Conservation (phyloP, 129 eudicot genomes). For the Erigeron canadensis region DNA sequence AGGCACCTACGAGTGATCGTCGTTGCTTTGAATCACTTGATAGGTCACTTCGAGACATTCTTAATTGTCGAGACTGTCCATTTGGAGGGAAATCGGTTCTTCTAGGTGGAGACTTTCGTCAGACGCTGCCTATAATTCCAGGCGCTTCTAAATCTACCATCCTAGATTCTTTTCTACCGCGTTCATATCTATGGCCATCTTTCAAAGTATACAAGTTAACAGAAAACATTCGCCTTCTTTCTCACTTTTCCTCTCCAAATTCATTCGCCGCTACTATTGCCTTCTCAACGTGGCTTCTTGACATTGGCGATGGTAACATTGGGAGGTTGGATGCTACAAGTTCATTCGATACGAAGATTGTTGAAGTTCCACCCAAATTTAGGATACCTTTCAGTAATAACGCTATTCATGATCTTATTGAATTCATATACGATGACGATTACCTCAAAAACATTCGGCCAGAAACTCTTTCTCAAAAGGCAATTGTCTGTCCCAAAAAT, state of each 20-base stretch:
- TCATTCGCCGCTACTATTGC: too few relatives aligned
- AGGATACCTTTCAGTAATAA: too few relatives aligned
- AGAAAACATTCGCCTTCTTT: conserved; percentile 2
- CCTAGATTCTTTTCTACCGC: too few relatives aligned
- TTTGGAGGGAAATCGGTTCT: conserved; percentile 5
- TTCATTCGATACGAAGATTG: background rate
- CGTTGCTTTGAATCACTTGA: background rate
- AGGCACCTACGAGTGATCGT: background rate
- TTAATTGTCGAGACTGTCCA: background rate
- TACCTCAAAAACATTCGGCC: background rate
- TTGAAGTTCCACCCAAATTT: too few relatives aligned
- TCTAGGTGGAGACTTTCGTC: background rate
- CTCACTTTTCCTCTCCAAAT: background rate
- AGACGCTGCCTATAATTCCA: background rate
- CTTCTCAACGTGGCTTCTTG: conserved; percentile 6
- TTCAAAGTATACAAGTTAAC: background rate
- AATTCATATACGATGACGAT: background rate
- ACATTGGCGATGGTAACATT: background rate
- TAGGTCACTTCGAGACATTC: background rate
- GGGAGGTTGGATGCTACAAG: background rate
- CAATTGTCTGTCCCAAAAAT: background rate
- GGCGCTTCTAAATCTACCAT: too few relatives aligned
- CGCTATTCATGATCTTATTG: background rate
- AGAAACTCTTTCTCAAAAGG: background rate
- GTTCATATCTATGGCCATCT: background rate